Percentiles rank a stretch among this genome's conserved stretches.
Conservation (phyloP, 805 yeast species). For the Ogataea methylovora region DNA sequence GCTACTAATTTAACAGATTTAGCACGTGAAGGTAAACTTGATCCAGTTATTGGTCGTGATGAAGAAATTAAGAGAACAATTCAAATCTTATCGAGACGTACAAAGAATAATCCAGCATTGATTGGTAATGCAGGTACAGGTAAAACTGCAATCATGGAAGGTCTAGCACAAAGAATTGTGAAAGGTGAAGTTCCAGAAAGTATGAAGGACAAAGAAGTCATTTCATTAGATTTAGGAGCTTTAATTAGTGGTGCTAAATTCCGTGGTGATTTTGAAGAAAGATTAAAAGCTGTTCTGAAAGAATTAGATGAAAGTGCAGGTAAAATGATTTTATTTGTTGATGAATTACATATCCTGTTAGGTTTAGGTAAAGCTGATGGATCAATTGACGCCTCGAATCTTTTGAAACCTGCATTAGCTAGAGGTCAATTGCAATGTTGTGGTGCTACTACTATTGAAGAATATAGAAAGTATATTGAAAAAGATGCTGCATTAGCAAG, state of each 20-base stretch:
- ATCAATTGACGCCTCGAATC: constrained; percentile 89
- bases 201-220: constrained; percentile 76
- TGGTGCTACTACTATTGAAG: constrained; percentile 95
- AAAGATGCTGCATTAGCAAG: constrained; percentile 95
- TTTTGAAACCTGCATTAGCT: constrained; percentile 89
- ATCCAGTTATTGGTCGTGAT: constrained; percentile 96
- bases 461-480: constrained; percentile 86
- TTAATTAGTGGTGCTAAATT: constrained; percentile 92
- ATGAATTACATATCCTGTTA: constrained; percentile 81
- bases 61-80: constrained; percentile 91
- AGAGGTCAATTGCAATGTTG: constrained; percentile 89
- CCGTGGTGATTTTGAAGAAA: constrained; percentile 93
- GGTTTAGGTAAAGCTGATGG: constrained; percentile 95
- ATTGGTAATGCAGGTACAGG: constrained; percentile 98
- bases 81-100: constrained; percentile 85
- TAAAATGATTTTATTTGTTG: constrained; percentile 73
- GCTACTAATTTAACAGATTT: constrained; percentile 83
- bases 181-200: constrained; percentile 93
- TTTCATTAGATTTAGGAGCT: constrained; percentile 82
- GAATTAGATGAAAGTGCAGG: constrained; percentile 80
- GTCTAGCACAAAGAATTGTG: constrained; percentile 87
- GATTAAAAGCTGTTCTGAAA: constrained; percentile 70
- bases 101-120: constrained; percentile 91
- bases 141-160: constrained; percentile 95
- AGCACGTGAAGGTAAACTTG: constrained; percentile 85